Conservation (phyloP, 495 filamentous ascomycete species). For the Hypoxylon cercidicola region DNA sequence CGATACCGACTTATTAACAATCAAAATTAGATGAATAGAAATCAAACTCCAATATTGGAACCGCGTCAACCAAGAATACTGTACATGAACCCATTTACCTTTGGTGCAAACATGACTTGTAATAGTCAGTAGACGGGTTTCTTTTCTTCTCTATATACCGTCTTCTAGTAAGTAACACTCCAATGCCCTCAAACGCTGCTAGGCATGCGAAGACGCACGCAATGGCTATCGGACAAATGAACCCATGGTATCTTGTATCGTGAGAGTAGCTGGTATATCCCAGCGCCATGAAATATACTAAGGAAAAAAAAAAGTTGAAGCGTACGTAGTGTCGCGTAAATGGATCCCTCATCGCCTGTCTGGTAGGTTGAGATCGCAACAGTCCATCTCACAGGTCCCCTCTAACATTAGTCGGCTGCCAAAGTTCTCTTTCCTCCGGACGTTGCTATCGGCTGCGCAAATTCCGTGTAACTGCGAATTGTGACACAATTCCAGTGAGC, state of each 20-base stretch:
- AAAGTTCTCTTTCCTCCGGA: background rate
- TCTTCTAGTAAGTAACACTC: background rate
- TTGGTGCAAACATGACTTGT: no score
- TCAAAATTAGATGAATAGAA: no score
- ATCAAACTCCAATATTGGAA: no score
- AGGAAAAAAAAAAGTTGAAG: conserved; percentile 13
- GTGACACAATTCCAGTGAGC: background rate
- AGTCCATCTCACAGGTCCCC: background rate
- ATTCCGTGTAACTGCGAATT: background rate
- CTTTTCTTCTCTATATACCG: conserved; percentile 19
- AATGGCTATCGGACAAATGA: conserved; percentile 30
- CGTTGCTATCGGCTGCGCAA: background rate
- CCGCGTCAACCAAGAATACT: no score
- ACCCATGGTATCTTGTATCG: conserved; percentile 37
- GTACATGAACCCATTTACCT: no score
- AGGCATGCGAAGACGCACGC: conserved; percentile 6
- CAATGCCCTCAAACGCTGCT: conserved; percentile 6
- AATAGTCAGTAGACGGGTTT: background rate
- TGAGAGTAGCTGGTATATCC: conserved; percentile 27
- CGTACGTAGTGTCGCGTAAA: conserved; percentile 4
- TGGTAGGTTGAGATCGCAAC: background rate
- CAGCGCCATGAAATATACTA: conserved; percentile 32
- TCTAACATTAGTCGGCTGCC: background rate
- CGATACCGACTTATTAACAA: background rate
- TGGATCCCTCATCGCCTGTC: background rate